Percentiles rank a stretch among this genome's conserved stretches.
Conservation (phyloP, 1,139 yeast genomes). For the Protomyces inouyei region DNA sequence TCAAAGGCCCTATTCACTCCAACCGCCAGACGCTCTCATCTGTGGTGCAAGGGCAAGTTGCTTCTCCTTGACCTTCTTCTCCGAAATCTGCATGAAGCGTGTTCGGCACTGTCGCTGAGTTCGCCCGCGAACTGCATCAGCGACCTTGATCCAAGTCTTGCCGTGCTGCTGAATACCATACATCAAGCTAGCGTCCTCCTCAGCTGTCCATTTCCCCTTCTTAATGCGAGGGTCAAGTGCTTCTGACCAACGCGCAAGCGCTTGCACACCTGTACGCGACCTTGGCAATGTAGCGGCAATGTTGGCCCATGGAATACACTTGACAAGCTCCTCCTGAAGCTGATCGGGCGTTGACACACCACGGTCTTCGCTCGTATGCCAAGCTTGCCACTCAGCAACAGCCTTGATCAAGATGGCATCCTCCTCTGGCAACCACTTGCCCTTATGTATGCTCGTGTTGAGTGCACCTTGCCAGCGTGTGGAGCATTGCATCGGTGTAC, state of each 20-base stretch:
- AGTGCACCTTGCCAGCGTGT: slow-evolving; percentile 28
- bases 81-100: slow-evolving; percentile 21
- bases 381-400: slow-evolving; percentile 27
- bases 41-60: background rate
- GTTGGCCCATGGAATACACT: slow-evolving; percentile 23
- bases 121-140: slow-evolving; percentile 19
- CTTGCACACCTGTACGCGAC: slow-evolving; percentile 81
- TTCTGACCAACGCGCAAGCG: slow-evolving; percentile 85
- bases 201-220: slow-evolving; percentile 74
- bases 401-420: slow-evolving; percentile 24
- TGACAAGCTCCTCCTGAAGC: slow-evolving; percentile 16
- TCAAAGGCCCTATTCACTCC: background rate
- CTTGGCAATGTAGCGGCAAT: slow-evolving; percentile 23
- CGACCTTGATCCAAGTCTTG: slow-evolving; percentile 63
- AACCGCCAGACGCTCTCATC: background rate
- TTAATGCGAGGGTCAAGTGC: slow-evolving; percentile 78
- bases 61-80: slow-evolving; percentile 15
- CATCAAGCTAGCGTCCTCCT: slow-evolving; percentile 68
- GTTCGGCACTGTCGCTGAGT: slow-evolving; percentile 27
- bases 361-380: slow-evolving; percentile 16
- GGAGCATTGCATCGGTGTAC: slow-evolving; percentile 28
- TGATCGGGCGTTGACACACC: background rate
- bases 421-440: slow-evolving; percentile 25
- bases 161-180: slow-evolving; percentile 66
- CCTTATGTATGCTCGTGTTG: slow-evolving; percentile 26